Conservation (phyloP, 306 rosid species). For the Malus sylvestris region DNA sequence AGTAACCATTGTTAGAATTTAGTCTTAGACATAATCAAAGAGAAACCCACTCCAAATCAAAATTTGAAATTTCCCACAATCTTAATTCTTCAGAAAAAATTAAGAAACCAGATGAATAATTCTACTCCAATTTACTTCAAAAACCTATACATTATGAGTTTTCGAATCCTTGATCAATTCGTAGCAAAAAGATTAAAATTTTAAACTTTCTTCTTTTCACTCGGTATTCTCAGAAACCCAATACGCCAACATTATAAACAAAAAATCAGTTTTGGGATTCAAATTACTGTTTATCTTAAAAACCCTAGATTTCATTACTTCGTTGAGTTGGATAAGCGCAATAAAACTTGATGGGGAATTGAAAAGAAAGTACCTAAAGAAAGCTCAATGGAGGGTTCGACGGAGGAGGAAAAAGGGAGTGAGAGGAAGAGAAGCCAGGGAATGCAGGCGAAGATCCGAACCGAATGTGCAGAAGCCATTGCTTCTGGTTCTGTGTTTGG, state of each 20-base stretch:
- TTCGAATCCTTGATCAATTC: not conserved
- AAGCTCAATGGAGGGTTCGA: conserved; percentile 18
- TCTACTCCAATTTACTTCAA: not conserved
- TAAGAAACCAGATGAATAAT: not conserved
- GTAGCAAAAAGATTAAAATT: not conserved
- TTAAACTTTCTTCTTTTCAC: not conserved
- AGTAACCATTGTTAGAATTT: too few species aligned
- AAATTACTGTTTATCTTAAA: not conserved
- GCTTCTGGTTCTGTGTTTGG: not conserved
- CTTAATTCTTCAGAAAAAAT: not conserved
- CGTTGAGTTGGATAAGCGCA: not conserved
- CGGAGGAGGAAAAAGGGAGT: not conserved
- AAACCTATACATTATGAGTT: not conserved
- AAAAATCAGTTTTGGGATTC: not conserved
- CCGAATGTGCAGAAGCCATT: conserved; percentile 19
- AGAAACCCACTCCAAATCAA: not conserved
- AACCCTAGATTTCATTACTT: conserved; percentile 5
- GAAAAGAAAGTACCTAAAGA: conserved; percentile 37
- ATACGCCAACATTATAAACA: not conserved
- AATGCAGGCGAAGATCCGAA: conserved; percentile 16
- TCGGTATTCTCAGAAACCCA: not conserved
- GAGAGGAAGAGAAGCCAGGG: conserved; percentile 18
- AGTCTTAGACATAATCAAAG: not conserved
- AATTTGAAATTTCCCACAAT: not conserved
- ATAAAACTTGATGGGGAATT: not conserved